Conservation (phyloP, 805 yeast species). For the Zygoascus ofunaensis region DNA sequence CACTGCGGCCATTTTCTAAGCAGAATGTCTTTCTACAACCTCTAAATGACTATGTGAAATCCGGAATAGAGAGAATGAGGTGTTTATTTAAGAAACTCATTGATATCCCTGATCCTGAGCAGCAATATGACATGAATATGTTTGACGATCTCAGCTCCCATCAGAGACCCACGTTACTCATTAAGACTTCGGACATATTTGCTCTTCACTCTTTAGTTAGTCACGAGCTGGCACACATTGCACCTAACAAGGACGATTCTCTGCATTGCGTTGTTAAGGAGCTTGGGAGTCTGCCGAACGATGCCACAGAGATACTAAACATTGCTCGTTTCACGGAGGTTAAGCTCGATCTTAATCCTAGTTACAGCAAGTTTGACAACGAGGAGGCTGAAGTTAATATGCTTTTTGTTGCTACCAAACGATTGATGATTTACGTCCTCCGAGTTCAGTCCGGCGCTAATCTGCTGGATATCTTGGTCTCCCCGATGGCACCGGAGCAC, state of each 20-base stretch:
- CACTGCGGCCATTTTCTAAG: conserved; percentile 55
- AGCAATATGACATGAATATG: conserved; percentile 49
- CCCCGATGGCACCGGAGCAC: conserved; percentile 58
- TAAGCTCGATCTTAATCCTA: conserved; percentile 52
- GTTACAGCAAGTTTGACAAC: conserved; percentile 35
- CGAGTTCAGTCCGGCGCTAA: conserved; percentile 67
- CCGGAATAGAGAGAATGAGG: conserved; percentile 40
- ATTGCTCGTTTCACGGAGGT: conserved; percentile 44
- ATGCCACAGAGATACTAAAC: conserved; percentile 39
- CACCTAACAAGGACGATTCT: conserved; percentile 40
- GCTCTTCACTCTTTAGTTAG: conserved; percentile 31
- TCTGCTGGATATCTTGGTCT: conserved; percentile 57
- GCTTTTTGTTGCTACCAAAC: conserved; percentile 65
- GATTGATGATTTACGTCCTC: conserved; percentile 72
- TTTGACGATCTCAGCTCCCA: conserved; percentile 61
- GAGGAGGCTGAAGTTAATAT: conserved; percentile 50
- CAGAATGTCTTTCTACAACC: conserved; percentile 68
- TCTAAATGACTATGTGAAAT: conserved; percentile 58
- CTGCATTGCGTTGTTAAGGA: conserved; percentile 37
- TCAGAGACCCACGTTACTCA: conserved; percentile 32
- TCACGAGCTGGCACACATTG: conserved; percentile 23
- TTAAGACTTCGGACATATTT: conserved; percentile 31
- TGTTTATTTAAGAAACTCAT: conserved; percentile 40
- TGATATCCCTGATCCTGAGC: conserved; percentile 47
- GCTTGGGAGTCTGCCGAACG: conserved; percentile 35